Evolutionary conservation across 23 red algal genomes (phyloP).

Genomic region (Pyropia haitanensis): DNA sequence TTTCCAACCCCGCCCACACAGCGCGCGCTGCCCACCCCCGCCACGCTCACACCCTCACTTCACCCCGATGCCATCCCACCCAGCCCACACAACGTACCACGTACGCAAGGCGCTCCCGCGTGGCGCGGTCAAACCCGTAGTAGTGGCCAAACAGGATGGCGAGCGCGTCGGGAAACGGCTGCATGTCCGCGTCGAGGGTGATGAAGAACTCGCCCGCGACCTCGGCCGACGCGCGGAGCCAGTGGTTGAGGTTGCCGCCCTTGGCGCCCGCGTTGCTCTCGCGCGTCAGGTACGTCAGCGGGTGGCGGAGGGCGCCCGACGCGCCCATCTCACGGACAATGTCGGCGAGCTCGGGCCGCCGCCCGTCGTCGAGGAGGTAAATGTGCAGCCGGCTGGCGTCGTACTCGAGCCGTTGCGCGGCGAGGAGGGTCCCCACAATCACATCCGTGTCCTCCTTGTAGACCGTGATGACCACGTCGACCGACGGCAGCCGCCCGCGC

Average conservation of each 20-base stretch:
- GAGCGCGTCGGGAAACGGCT: not conserved
- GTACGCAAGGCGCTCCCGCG: not conserved
- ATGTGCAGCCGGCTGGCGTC: not conserved
- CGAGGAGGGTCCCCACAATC: slow-evolving; percentile 3
- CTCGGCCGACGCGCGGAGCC: not conserved
- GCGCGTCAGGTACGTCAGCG: slow-evolving; percentile 1
- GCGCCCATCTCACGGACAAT: not conserved
- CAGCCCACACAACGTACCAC: not conserved
- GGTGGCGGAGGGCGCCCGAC: slow-evolving; percentile 1
- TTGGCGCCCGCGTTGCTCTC: slow-evolving; percentile 2
- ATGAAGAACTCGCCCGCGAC: not conserved
- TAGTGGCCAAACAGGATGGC: slow-evolving; percentile 4
- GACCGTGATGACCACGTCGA: slow-evolving; percentile 4
- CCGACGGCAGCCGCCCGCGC: not conserved
- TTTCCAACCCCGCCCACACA: too few species aligned
- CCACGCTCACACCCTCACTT: too few species aligned
- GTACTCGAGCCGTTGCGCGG: not conserved
- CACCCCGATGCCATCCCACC: too few species aligned
- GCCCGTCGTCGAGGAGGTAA: slow-evolving; percentile 6
- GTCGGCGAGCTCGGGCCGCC: not conserved
- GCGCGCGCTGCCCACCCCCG: too few species aligned
- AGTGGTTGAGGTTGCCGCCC: slow-evolving; percentile 9
- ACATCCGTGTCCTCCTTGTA: not conserved
- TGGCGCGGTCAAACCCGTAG: not conserved
- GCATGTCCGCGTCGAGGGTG: slow-evolving; percentile 1